Percentiles rank a stretch among this genome's conserved stretches.
phyloP scores from a whole-genome alignment of 2,329 filamentous ascomycete species.

The Neoarthrinium moseri region DNA sequence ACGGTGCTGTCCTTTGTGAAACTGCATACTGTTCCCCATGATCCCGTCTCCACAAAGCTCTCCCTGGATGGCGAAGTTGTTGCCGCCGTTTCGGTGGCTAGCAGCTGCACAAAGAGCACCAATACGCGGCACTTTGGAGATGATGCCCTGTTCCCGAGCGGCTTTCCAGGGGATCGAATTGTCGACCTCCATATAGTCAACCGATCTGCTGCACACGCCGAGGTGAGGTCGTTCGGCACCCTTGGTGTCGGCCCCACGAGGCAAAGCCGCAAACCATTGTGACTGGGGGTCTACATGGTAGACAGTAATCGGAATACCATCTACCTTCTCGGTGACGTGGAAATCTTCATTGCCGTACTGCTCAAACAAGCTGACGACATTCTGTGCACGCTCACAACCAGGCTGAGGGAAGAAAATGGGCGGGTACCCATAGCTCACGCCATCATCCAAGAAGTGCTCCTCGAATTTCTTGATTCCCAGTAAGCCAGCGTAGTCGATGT shows the following conservation, averaged over 20 bases:
- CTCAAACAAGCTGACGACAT: conserved; percentile 18
- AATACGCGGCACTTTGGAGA: conserved; percentile 16
- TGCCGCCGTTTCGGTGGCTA: background rate
- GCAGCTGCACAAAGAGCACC: conserved; percentile 8
- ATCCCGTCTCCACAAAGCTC: conserved; percentile 26
- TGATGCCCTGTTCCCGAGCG: conserved; percentile 19
- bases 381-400: conserved; percentile 24
- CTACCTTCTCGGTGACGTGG: conserved; percentile 31
- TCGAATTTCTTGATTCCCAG: conserved; percentile 30
- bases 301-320: conserved; percentile 29
- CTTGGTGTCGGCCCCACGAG: background rate
- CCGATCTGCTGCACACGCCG: conserved; percentile 18
- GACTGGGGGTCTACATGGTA: conserved; percentile 23
- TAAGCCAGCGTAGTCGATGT: conserved; percentile 20
- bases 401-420: conserved; percentile 27
- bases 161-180: conserved; percentile 21
- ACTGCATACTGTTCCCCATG: conserved; percentile 24
- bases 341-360: conserved; percentile 13
- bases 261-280: conserved; percentile 16
- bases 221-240: conserved; percentile 10
- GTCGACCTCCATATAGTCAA: conserved; percentile 17
- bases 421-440: conserved; percentile 12
- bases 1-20: conserved; percentile 16
- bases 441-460: conserved; percentile 3
- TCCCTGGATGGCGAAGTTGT: conserved; percentile 26